Conservation (phyloP, 306 rosid species). For the Morella rubra region DNA sequence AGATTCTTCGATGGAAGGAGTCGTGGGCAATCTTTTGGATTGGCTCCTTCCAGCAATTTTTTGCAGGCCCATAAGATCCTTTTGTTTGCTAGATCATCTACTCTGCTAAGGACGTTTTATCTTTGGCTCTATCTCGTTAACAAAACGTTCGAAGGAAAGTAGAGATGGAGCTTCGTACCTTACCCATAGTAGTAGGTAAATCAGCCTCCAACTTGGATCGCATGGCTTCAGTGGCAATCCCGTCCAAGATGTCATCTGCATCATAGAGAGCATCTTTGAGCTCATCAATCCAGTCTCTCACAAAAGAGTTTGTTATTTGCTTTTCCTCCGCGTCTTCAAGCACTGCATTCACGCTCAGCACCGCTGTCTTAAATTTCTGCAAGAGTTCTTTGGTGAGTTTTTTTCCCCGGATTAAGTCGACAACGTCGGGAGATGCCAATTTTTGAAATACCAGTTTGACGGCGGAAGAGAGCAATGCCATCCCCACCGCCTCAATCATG, state of each 20-base stretch:
- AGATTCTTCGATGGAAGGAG: background rate
- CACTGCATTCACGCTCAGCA: too few species aligned
- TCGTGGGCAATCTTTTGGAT: background rate
- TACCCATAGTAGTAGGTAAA: too few species aligned
- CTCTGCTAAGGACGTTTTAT: too few species aligned
- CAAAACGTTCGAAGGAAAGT: too few species aligned
- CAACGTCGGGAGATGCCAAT: too few species aligned
- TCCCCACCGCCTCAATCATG: too few species aligned
- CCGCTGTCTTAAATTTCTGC: too few species aligned
- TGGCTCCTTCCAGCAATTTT: background rate
- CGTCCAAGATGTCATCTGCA: conserved; percentile 26
- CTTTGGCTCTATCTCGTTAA: too few species aligned
- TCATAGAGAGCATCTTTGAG: conserved; percentile 18
- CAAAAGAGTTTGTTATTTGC: background rate
- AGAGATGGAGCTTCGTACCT: background rate
- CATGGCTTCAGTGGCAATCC: background rate
- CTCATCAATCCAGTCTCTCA: conserved; percentile 13
- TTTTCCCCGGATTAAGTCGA: too few species aligned
- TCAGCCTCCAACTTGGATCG: background rate
- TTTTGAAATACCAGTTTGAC: too few species aligned
- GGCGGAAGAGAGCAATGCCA: too few species aligned
- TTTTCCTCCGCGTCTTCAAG: conserved; percentile 1
- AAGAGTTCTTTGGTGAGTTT: too few species aligned
- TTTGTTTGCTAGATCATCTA: background rate
- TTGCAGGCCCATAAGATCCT: background rate